phyloP scores from a whole-genome alignment of 2,329 filamentous ascomycete genomes.

The Nemania bipapillata region DNA sequence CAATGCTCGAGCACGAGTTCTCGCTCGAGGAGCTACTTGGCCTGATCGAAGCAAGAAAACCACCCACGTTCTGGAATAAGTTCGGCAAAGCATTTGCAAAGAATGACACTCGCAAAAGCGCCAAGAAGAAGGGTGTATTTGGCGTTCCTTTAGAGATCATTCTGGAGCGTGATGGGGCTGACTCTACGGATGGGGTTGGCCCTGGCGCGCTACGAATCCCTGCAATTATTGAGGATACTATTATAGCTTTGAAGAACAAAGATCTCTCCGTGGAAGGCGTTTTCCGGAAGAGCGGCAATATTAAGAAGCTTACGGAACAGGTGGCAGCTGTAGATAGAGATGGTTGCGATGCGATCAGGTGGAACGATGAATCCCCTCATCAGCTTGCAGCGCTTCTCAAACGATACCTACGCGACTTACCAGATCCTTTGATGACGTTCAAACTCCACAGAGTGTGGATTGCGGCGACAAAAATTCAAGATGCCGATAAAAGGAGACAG shows the following conservation, averaged over 20 bases:
- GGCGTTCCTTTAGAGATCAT: conserved; percentile 88
- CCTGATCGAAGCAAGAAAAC: conserved; percentile 90
- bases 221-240: conserved; percentile 92
- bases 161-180: conserved; percentile 91
- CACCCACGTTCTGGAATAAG: conserved; percentile 95
- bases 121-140: conserved; percentile 94
- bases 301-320: conserved; percentile 88
- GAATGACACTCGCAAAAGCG: conserved; percentile 78
- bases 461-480: conserved; percentile 85
- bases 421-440: conserved; percentile 92
- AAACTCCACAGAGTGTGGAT: conserved; percentile 94
- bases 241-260: conserved; percentile 97
- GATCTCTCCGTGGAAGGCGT: conserved; percentile 98
- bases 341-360: conserved; percentile 84
- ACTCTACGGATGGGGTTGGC: conserved; percentile 96
- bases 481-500: conserved; percentile 82
- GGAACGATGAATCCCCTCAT: conserved; percentile 88
- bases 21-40: conserved; percentile 91
- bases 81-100: conserved; percentile 92
- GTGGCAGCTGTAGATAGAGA: conserved; percentile 87
- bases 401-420: conserved; percentile 92
- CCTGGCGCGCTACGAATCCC: conserved; percentile 90
- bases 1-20: conserved; percentile 88
- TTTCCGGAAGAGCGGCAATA: conserved; percentile 99
- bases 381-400: conserved; percentile 94